A percentile compares a stretch with the other conserved stretches of the same genome.
phyloP scores from a whole-genome alignment of 2,329 filamentous ascomycete genomes.

The Calonectria naviculata region DNA sequence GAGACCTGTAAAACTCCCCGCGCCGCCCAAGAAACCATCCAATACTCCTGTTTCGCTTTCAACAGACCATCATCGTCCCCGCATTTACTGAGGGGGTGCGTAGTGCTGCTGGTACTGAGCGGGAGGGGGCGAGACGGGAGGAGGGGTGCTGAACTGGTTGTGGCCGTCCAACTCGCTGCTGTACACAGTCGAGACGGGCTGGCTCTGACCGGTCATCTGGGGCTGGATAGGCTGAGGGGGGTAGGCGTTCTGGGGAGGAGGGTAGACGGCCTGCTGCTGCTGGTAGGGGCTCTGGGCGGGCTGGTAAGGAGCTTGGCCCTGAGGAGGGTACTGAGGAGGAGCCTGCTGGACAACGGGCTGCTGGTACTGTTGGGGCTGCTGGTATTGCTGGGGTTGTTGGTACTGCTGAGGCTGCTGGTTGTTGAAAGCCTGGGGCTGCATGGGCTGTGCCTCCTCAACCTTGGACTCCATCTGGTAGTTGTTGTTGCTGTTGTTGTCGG shows the following conservation, averaged over 20 bases:
- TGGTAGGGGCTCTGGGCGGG: constrained; percentile 43
- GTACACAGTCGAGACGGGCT: constrained; percentile 2
- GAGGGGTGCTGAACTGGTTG: constrained; percentile 27
- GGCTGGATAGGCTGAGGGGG: constrained; percentile 32
- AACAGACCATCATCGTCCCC: neutral
- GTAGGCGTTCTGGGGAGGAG: constrained; percentile 34
- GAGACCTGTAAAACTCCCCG: constrained; percentile 5
- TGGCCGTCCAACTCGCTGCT: constrained; percentile 31
- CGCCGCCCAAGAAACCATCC: neutral
- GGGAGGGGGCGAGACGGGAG: constrained; percentile 28
- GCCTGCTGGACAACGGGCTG: constrained; percentile 22
- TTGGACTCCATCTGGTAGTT: constrained; percentile 50
- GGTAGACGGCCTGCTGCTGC: constrained; percentile 40
- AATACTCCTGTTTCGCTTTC: neutral
- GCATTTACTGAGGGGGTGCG: neutral
- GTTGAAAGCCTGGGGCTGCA: constrained; percentile 34
- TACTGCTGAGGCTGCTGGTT: constrained; percentile 34
- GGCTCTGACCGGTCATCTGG: constrained; percentile 18
- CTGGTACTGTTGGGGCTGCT: constrained; percentile 30
- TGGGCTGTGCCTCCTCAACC: constrained; percentile 38
- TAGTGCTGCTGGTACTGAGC: constrained; percentile 35
- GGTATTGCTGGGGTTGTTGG: constrained; percentile 31
- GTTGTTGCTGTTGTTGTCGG: constrained; percentile 30
- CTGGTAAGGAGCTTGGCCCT: constrained; percentile 27
- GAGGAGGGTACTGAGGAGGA: constrained; percentile 16